These are phyloP conservation scores for Diaporthe vexans DNA, from an alignment of 2,329 filamentous ascomycete species.

Conservation along the genomic window DNA sequence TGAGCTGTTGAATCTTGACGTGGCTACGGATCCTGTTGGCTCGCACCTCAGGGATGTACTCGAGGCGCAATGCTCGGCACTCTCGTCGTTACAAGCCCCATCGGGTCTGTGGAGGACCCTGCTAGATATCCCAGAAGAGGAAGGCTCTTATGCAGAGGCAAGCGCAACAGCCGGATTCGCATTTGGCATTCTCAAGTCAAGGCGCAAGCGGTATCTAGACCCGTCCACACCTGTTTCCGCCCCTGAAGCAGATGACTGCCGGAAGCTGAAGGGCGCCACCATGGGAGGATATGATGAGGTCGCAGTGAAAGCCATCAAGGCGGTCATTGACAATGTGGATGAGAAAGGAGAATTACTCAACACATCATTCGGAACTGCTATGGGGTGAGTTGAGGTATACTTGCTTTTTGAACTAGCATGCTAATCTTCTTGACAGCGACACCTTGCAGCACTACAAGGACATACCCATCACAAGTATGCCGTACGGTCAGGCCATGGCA, in stretches of 20 bases:
- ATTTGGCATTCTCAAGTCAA: slow-evolving; percentile 82
- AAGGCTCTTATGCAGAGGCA: slow-evolving; percentile 82
- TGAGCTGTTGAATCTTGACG: slow-evolving; percentile 75
- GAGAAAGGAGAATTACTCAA: slow-evolving; percentile 78
- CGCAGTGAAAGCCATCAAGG: slow-evolving; percentile 76
- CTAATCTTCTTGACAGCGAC: slow-evolving; percentile 49
- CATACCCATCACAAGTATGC: slow-evolving; percentile 84
- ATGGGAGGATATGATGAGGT: slow-evolving; percentile 63
- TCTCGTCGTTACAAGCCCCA: slow-evolving; percentile 70
- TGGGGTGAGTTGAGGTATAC: slow-evolving; percentile 63
- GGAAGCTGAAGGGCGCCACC: slow-evolving; percentile 25
- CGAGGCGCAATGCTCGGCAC: slow-evolving; percentile 76
- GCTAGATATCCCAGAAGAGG: slow-evolving; percentile 73
- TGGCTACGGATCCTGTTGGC: slow-evolving; percentile 73
- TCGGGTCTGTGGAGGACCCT: slow-evolving; percentile 82
- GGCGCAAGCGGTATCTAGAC: slow-evolving; percentile 77
- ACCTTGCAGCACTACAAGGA: slow-evolving; percentile 82
- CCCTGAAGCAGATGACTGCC: slow-evolving; percentile 36
- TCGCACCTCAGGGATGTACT: slow-evolving; percentile 73
- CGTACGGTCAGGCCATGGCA: slow-evolving; percentile 87
- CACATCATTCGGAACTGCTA: slow-evolving; percentile 83
- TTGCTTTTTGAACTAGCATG: not conserved
- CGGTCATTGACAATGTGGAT: slow-evolving; percentile 76
- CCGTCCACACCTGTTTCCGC: slow-evolving; percentile 53
- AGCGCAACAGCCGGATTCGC: slow-evolving; percentile 86